These are phyloP conservation scores for Cryptococcus hybrid DNA, from an alignment of 1,284 basidiomycete species.

Conservation along the genomic window DNA sequence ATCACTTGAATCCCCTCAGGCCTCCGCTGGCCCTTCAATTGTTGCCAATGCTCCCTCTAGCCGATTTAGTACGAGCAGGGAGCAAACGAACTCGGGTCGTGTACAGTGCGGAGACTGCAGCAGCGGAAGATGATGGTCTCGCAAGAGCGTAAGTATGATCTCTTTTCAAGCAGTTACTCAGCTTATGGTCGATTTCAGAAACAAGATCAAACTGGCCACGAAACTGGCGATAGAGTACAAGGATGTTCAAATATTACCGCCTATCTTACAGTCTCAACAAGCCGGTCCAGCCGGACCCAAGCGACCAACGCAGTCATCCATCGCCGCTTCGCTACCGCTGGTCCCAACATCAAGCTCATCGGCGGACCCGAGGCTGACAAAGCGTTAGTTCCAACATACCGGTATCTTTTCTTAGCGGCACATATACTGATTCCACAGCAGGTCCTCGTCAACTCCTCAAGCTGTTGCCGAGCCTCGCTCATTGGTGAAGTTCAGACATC, in stretches of 20 bases:
- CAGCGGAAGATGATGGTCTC: slow-evolving; percentile 39
- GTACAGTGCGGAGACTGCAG: slow-evolving; percentile 45
- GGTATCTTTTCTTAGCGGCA: neutral
- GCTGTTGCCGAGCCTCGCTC: slow-evolving; percentile 29
- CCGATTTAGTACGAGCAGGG: slow-evolving; percentile 46
- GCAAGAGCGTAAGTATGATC: slow-evolving; percentile 45
- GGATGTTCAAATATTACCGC: slow-evolving; percentile 79
- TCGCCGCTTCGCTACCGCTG: slow-evolving; percentile 67
- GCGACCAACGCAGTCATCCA: slow-evolving; percentile 53
- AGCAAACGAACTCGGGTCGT: slow-evolving; percentile 52
- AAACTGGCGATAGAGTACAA: slow-evolving; percentile 82
- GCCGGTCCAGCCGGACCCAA: slow-evolving; percentile 70
- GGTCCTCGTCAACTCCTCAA: slow-evolving; percentile 6
- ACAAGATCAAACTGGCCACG: slow-evolving; percentile 56
- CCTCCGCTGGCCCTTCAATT: slow-evolving; percentile 29
- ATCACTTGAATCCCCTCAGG: slow-evolving; percentile 16
- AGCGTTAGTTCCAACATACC: slow-evolving; percentile 23
- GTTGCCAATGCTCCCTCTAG: slow-evolving; percentile 36
- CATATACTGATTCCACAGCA: neutral
- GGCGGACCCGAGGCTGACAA: slow-evolving; percentile 23
- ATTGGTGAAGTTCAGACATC: slow-evolving; percentile 50
- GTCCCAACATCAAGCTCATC: slow-evolving; percentile 26
- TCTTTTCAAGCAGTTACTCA: neutral
- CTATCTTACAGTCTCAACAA: slow-evolving; percentile 76
- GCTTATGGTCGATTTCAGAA: slow-evolving; percentile 26